Conservation (phyloP, 2,329 filamentous ascomycete genomes). For the Phyllosticta citribraziliensis region DNA sequence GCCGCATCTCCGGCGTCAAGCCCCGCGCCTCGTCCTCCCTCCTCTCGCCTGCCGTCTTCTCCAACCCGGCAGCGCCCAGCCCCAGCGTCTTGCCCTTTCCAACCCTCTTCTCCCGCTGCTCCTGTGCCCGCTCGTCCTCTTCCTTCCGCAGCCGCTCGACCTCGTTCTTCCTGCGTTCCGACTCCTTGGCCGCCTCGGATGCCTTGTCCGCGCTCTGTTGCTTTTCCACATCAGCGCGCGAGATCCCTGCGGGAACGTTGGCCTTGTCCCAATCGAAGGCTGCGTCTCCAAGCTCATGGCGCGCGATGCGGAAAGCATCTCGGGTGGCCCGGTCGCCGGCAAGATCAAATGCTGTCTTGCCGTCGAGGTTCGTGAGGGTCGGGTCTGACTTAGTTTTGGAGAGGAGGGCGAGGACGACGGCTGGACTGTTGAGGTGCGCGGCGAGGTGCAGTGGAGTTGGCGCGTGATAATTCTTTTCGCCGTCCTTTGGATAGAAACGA, state of each 20-base stretch:
- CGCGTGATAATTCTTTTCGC: slow-evolving; percentile 64
- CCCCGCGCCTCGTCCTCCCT: slow-evolving; percentile 77
- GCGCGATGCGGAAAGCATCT: slow-evolving; percentile 84
- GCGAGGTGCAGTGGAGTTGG: slow-evolving; percentile 80
- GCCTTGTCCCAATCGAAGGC: slow-evolving; percentile 72
- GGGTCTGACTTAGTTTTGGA: slow-evolving; percentile 68
- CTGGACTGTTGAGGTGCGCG: slow-evolving; percentile 66
- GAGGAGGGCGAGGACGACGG: slow-evolving; percentile 69
- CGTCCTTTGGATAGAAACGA: slow-evolving; percentile 53
- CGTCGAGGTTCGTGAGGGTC: slow-evolving; percentile 57
- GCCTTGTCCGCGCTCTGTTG: slow-evolving; percentile 61
- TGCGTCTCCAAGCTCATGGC: slow-evolving; percentile 68
- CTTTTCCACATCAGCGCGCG: slow-evolving; percentile 59
- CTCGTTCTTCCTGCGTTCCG: slow-evolving; percentile 60
- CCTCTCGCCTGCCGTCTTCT: slow-evolving; percentile 69
- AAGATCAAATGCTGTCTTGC: slow-evolving; percentile 79
- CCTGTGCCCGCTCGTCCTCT: slow-evolving; percentile 39
- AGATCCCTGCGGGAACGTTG: slow-evolving; percentile 61
- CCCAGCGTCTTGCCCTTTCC: slow-evolving; percentile 44
- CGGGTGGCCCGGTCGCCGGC: slow-evolving; percentile 76
- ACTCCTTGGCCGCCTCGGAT: slow-evolving; percentile 53
- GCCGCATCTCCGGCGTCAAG: slow-evolving; percentile 77
- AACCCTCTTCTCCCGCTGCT: slow-evolving; percentile 40
- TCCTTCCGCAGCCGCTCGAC: slow-evolving; percentile 58
- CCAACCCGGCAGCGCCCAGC: slow-evolving; percentile 44